Base-by-base conservation (phyloP, 176 grass and related monocot species). In the Rhipidocladum racemiflorum region DNA sequence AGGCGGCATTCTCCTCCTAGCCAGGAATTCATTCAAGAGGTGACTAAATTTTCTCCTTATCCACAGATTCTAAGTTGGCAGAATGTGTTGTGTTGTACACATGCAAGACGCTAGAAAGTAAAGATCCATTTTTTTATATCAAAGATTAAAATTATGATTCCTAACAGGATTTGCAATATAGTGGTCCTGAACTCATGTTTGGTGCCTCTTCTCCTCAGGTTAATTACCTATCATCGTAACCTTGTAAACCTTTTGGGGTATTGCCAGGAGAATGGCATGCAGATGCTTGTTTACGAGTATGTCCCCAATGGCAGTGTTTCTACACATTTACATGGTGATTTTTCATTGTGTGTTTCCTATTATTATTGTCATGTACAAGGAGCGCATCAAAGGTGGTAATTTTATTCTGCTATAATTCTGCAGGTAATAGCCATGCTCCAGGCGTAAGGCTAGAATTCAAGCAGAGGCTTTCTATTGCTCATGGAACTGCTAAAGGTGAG, bases 251-350 rank as follows among this genome's bases (percentile, higher is more conserved):
- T 99, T 77, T 90, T 95, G 89, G 96, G 96, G 27, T 93, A 99
- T 77, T 95, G 85, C 85, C 97, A 95, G 63, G 91, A 99, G 74
- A 68, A 90, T 75, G 81, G 81, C 81, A 68, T 89, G 71, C 97
- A 99, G 63, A 99, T 93, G 92, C 93, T 99, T 87, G 80, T 99
- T 57, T 99, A 95, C 21, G 93, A 99, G 72, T 96, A 99, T 81
- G 76, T 99, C 81, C 87, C 93, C 61, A 95, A 93, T 81, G 97
- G 87, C 81, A 99, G 89, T 25, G 83, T 93, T 46, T 95, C 93
- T 30, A 74, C 87, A 72, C 89, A 95, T 89, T 88, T 99, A 82
- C 90, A 93, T 85, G 97, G 97, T 99, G 53, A 86, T 87, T 88
- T 59, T 36, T 44, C 39, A 51, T 88, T 63, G 28, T 75, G 29